Conservation (phyloP, 2,329 filamentous ascomycete genomes). For the Penicillium verrucosum region DNA sequence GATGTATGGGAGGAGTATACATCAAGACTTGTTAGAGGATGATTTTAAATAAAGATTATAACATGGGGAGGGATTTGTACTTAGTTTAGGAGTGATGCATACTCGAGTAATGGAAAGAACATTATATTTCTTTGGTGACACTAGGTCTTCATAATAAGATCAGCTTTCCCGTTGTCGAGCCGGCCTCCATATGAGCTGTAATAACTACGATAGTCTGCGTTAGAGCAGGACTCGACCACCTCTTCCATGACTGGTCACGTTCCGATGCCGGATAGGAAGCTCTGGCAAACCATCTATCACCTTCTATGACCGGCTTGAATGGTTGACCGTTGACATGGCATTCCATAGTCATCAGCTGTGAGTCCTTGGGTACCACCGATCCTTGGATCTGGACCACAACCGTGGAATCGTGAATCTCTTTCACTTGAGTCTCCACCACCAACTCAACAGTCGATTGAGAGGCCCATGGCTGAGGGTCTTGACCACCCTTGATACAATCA, state of each 20-base stretch:
- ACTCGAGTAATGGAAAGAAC: neutral
- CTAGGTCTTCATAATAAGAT: conserved; percentile 19
- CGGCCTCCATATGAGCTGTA: conserved; percentile 11
- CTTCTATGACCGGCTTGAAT: conserved; percentile 13
- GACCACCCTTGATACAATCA: conserved; percentile 10
- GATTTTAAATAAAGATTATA: neutral
- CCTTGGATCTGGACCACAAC: conserved; percentile 12
- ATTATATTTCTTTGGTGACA: neutral
- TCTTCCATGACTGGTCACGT: conserved; percentile 25
- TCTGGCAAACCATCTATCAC: conserved; percentile 15
- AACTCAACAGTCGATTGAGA: neutral
- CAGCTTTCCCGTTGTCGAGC: conserved; percentile 19
- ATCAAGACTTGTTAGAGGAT: conserved; percentile 4
- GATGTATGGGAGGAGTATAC: conserved; percentile 15
- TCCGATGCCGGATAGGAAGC: conserved; percentile 22
- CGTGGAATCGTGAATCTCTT: conserved; percentile 7
- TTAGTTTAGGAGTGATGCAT: too few relatives aligned
- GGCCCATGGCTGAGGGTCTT: neutral
- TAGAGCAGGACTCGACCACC: conserved; percentile 27
- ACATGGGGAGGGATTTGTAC: neutral
- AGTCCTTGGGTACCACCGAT: conserved; percentile 3
- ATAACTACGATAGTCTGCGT: conserved; percentile 26
- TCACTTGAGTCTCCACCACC: conserved; percentile 8
- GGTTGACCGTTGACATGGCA: conserved; percentile 26
- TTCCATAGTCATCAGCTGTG: conserved; percentile 6